A percentile compares a stretch with the other conserved stretches of the same genome.
These are phyloP conservation scores for Penicillium cosmopolitanum DNA, from an alignment of 495 filamentous ascomycete genomes.

Conservation along the genomic window DNA sequence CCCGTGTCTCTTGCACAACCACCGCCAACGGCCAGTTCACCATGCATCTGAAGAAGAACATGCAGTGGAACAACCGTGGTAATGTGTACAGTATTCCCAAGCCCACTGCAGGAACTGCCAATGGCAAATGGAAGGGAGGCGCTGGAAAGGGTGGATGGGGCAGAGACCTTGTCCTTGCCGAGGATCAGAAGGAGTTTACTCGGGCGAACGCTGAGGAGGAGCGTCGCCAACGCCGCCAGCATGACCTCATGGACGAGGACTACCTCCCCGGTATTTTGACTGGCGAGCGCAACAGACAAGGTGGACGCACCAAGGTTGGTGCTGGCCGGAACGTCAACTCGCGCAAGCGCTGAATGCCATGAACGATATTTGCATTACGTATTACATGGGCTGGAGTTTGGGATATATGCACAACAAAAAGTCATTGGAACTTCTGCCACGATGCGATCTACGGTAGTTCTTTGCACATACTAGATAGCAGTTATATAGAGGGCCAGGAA, in stretches of 20 bases:
- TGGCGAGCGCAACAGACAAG: conserved; percentile 66
- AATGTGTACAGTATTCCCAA: conserved; percentile 91
- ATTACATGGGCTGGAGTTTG: conserved; percentile 40
- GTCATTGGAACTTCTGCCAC: conserved; percentile 26
- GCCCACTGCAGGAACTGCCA: conserved; percentile 77
- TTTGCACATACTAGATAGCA: conserved; percentile 23
- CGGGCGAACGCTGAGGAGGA: conserved; percentile 63
- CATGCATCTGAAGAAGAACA: conserved; percentile 90
- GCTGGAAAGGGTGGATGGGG: conserved; percentile 91
- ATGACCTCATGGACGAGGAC: conserved; percentile 93
- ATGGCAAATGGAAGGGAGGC: conserved; percentile 70
- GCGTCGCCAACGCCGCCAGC: conserved; percentile 63
- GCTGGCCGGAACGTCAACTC: conserved; percentile 88
- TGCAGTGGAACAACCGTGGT: conserved; percentile 93
- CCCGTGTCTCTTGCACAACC: conserved; percentile 83
- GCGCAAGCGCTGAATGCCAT: conserved; percentile 59
- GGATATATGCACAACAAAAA: conserved; percentile 32
- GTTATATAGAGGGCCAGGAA: conserved; percentile 9
- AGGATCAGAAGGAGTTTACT: conserved; percentile 95
- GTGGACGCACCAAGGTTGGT: conserved; percentile 75
- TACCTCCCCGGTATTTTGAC: conserved; percentile 86
- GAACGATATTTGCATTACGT: conserved; percentile 28
- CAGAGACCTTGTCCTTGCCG: conserved; percentile 76
- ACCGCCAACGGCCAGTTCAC: conserved; percentile 78
- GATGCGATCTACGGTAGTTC: conserved; percentile 8